Evolutionary conservation across 768 basidiomycete species (phyloP), one percentile per base, ranked within the genome.

Genomic region (Mrakia blollopis): DNA sequence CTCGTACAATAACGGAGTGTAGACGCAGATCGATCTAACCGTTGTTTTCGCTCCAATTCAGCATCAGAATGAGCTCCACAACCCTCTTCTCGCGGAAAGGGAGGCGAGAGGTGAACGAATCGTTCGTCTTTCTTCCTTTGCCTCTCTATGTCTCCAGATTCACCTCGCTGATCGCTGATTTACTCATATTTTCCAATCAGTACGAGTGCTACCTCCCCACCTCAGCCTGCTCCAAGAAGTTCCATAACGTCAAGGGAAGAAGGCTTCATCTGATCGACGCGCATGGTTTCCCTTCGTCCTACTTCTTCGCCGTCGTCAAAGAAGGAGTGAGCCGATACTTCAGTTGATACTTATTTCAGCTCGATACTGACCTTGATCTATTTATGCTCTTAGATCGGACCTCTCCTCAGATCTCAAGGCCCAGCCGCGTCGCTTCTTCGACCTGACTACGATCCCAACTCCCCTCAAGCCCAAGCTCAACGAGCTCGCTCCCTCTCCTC

Each of bases 1-100:
- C 23, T 30, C 28, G 39, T 6, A n/a, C n/a, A n/a, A n/a, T 25
- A 25, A 25, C 16, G 63, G n/a, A 32, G 1, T 30, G 10, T 30
- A 7, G 21, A n/a, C n/a, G n/a, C n/a, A n/a, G n/a, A n/a, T n/a
- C n/a, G 9, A 16, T 54, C 71, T 35, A 10, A 21, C 39, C 28
- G 7, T 35, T 16, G 3, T 18, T 25, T 57, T 47, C 16, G n/a
- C 28, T n/a, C 18, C 30, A 47, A 10, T 71, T 11, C n/a, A 74
- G 73, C 73, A 74, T n/a, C 35, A 44, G 9, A 50, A 44, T n/a
- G 73, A 74, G 41, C 47, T 74, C 30, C 73, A 74, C 65, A 65
- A 74, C 44, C 73, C 73, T 1, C 30, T 74, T 14, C 50, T 65
- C 5, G 57, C 60, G 25, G 65, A 67, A 16, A 28, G 50, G 54